Evolutionary conservation across 2,329 filamentous ascomycete species (phyloP), one percentile per base, ranked within the genome.

Genomic region (Penicillium sp.): DNA sequence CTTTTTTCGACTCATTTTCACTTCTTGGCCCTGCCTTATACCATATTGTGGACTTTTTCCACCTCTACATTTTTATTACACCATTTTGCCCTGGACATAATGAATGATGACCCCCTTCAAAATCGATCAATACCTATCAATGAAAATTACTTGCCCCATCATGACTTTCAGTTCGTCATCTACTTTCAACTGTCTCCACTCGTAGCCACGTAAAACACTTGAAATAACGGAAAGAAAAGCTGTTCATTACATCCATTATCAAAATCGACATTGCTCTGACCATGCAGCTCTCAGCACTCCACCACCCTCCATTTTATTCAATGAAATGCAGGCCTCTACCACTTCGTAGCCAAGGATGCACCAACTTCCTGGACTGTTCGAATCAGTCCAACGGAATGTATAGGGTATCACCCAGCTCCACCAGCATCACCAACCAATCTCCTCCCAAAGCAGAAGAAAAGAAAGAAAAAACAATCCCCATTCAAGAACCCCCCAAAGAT

Each of bases 181-280:
- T 49, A 49, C 45, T 28, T 19, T 28, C 8, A 9, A 40, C 33
- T 10, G 30, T 4, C 9, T 51, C 28, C 6, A 53, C 10, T 28
- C 30, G 26, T 6, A 55, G 22, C 19, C 30, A 15, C 19, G 28
- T 50, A 24, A 9, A 42, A n/a, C 40, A 22, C 35, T 22, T 35
- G 49, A 51, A 51, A 51, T 13, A 58, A 54, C 38, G 51, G 58
- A 64, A 58, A 45, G 44, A 59, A 59, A 66, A 66, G 55, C 59
- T 61, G 63, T 72, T 57, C 70, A 69, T 72, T 70, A 72, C 65
- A 72, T 72, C 70, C 70, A 69, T 72, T 71, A 72, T 68, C 63
- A 65, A 68, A 59, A 65, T 71, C 66, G 53, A 66, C 59, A 70
- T 66, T 55, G 64, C 60, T 58, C 53, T 65, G 58, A 67, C 60